phyloP scores from a whole-genome alignment of 2,329 filamentous ascomycete species.

The Xylariomycetidae sp. region DNA sequence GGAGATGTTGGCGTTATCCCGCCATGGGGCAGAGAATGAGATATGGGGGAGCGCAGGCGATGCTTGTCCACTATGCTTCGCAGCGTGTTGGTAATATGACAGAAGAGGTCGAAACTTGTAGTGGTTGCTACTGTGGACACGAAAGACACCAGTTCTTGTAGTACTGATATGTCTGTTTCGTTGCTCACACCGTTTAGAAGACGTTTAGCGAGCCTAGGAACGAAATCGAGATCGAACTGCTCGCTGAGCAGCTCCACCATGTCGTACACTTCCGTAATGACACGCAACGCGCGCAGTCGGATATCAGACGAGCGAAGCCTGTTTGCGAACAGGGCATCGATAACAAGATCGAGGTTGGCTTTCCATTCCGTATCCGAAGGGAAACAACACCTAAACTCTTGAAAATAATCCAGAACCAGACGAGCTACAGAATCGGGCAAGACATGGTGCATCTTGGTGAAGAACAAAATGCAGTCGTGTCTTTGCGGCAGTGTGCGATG shows the following conservation, averaged over 20 bases:
- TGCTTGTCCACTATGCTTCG: constrained; percentile 46
- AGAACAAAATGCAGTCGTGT: constrained; percentile 63
- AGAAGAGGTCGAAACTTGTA: constrained; percentile 55
- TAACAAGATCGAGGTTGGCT: constrained; percentile 54
- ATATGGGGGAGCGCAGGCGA: constrained; percentile 38
- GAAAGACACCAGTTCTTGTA: constrained; percentile 61
- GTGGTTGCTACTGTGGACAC: constrained; percentile 60
- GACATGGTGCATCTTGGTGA: constrained; percentile 55
- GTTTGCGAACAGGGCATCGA: constrained; percentile 61
- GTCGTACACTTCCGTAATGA: constrained; percentile 55
- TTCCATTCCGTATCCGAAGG: constrained; percentile 68
- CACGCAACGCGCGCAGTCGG: constrained; percentile 57
- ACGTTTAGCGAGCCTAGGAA: constrained; percentile 55
- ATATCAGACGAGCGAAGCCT: constrained; percentile 55
- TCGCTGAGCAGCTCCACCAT: constrained; percentile 55
- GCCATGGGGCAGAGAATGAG: constrained; percentile 20
- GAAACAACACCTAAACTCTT: constrained; percentile 65
- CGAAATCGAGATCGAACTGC: constrained; percentile 52
- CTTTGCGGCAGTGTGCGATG: constrained; percentile 52
- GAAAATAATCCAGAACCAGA: constrained; percentile 62
- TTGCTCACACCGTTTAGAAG: constrained; percentile 57
- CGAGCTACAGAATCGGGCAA: constrained; percentile 62
- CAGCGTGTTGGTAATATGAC: constrained; percentile 50
- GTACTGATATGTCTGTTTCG: constrained; percentile 60
- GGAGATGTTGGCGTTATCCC: constrained; percentile 16